A percentile compares a stretch with the other conserved stretches of the same genome.
phyloP scores from a whole-genome alignment of 805 yeast species.

The Hanseniaspora taiwanica region DNA sequence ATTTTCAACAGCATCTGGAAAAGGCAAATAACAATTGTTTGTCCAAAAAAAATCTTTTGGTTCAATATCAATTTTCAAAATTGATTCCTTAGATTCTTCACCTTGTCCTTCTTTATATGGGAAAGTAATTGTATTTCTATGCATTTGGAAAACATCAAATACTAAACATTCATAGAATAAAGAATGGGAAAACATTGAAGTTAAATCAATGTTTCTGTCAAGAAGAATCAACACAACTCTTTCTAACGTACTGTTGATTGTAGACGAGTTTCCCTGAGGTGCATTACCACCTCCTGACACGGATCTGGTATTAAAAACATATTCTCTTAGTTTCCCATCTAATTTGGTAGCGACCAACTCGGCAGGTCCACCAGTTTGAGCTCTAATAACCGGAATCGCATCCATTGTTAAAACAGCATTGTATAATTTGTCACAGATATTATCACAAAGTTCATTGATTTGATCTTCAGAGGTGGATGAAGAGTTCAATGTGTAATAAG shows the following conservation, averaged over 20 bases:
- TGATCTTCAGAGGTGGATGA: slow-evolving; percentile 63
- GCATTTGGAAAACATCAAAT: slow-evolving; percentile 75
- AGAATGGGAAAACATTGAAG: slow-evolving; percentile 91
- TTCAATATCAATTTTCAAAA: slow-evolving; percentile 69
- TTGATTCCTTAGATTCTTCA: slow-evolving; percentile 18
- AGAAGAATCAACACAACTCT: slow-evolving; percentile 68
- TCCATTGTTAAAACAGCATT: slow-evolving; percentile 62
- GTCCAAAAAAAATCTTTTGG: slow-evolving; percentile 91
- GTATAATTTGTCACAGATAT: slow-evolving; percentile 68
- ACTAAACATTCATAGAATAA: slow-evolving; percentile 98
- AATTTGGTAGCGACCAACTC: slow-evolving; percentile 82
- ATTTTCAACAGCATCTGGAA: slow-evolving; percentile 98
- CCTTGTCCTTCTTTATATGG: slow-evolving; percentile 28
- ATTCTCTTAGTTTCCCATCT: slow-evolving; percentile 74
- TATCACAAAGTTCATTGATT: slow-evolving; percentile 54
- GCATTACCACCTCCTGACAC: slow-evolving; percentile 6
- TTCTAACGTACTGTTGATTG: slow-evolving; percentile 27
- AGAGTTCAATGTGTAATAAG: slow-evolving; percentile 56
- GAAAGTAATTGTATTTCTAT: slow-evolving; percentile 69
- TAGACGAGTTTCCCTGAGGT: slow-evolving; percentile 3
- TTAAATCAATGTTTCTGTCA: slow-evolving; percentile 81
- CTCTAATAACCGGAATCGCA: slow-evolving; percentile 77
- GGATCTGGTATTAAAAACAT: slow-evolving; percentile 51
- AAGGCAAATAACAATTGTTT: slow-evolving; percentile 72
- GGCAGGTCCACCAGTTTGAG: slow-evolving; percentile 90